Base-by-base conservation (phyloP, 768 basidiomycete genomes). In the Boletus rubroflammeus region DNA sequence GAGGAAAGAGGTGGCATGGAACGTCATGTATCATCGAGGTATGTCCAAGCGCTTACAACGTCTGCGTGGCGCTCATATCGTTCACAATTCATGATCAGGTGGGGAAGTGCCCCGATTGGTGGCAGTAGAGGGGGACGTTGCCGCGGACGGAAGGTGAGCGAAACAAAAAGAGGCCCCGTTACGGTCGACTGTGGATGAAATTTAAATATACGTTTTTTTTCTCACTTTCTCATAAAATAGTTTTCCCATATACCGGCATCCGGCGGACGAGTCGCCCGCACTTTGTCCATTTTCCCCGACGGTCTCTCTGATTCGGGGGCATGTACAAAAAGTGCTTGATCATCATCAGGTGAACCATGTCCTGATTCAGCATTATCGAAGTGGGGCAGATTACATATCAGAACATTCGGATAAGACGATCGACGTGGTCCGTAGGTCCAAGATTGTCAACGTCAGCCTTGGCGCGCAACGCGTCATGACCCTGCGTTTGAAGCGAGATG, bases 391-490 rank as follows among this genome's bases (percentile, higher is more conserved):
- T 69, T 88, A 85, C 69, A 92, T 92, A 57, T 90, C 89, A 0
- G 89, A 91, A 61, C 90, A 93, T 67, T 88, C 87, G 0, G 90
- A 93, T 69, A 93, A 93, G 72, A 93, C 90, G 6, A 80, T 92
- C 60, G 90, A 93, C 66, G 80, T 93, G 58, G 81, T 85, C 5
- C 81, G 77, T 14, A 85, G 82, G 31, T 87, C 88, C 7, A 82
- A 76, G 50, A 86, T 92, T 58, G 87, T 89, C 55, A 93, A 93
- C 55, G 85, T 92, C 57, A 88, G 86, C 62, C 74, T 92, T 14
- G 90, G 90, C 6, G 88, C 90, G 2, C 82, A 86, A 67, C 81
- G 90, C 32, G 73, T 78, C 17, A 91, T 92, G 88, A 85, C 81
- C 0, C 76, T 92, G n/a, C 79, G 83, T 25, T 66, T 78, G 45